phyloP scores from a whole-genome alignment of 2,329 filamentous ascomycete species.

The Aureobasidium sp. region DNA sequence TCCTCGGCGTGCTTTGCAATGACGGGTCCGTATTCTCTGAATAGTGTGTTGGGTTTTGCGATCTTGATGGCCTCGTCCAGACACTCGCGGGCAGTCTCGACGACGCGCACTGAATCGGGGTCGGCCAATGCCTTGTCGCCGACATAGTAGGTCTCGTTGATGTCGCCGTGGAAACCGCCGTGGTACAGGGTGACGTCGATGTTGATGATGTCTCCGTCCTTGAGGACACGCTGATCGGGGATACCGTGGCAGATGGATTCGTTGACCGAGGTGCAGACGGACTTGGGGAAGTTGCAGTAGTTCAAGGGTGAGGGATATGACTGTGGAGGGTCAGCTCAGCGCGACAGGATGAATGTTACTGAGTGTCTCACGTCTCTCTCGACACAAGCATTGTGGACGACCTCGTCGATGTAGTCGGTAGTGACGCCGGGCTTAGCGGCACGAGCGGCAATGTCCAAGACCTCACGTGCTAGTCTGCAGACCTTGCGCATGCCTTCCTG shows the following conservation, averaged over 20 bases:
- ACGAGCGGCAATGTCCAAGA: constrained; percentile 81
- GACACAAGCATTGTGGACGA: constrained; percentile 90
- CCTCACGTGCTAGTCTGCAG: constrained; percentile 77
- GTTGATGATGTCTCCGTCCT: constrained; percentile 94
- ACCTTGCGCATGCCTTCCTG: constrained; percentile 90
- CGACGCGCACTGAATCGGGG: constrained; percentile 78
- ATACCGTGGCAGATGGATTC: constrained; percentile 99
- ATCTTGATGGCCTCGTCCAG: constrained; percentile 83
- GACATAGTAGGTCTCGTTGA: constrained; percentile 99
- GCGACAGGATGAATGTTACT: background rate
- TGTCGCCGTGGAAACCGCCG: constrained; percentile 86
- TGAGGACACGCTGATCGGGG: constrained; percentile 75
- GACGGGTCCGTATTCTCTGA: constrained; percentile 85
- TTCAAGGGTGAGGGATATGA: constrained; percentile 92
- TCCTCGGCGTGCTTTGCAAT: constrained; percentile 94
- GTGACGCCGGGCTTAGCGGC: constrained; percentile 85
- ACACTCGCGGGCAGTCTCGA: constrained; percentile 83
- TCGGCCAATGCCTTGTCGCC: constrained; percentile 79
- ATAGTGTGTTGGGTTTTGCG: constrained; percentile 86
- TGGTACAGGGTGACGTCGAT: constrained; percentile 94
- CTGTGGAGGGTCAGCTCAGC: constrained; percentile 37
- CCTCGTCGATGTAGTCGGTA: constrained; percentile 88
- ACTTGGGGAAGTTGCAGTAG: constrained; percentile 96
- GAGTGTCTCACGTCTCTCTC: constrained; percentile 68
- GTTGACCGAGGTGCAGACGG: constrained; percentile 91